These are phyloP conservation scores for Tolypocladium tropicale DNA, from an alignment of 2,329 filamentous ascomycete genomes.

Conservation along the genomic window DNA sequence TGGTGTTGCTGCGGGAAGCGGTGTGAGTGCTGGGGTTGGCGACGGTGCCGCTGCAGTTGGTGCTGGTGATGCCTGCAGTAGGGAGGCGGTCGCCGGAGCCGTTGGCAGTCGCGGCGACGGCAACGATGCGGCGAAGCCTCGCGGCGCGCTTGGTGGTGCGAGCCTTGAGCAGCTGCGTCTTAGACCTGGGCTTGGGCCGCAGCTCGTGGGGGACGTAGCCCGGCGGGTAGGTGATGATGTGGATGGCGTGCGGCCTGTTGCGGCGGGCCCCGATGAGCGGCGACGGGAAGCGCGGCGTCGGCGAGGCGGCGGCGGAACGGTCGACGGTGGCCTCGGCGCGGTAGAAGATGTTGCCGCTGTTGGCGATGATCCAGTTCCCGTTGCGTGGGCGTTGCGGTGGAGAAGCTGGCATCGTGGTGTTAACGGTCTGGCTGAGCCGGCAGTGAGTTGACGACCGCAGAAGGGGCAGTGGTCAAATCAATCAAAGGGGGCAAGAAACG, in stretches of 20 bases:
- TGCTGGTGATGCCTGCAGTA: not conserved
- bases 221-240: conserved; percentile 30
- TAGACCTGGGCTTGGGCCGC: conserved; percentile 12
- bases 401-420: conserved; percentile 3
- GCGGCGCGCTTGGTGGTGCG: not conserved
- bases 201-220: conserved; percentile 36
- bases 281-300: conserved; percentile 16
- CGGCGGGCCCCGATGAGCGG: conserved; percentile 29
- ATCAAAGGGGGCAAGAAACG: too few species aligned
- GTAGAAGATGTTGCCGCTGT: conserved; percentile 18
- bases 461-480: not conserved
- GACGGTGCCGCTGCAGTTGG: not conserved
- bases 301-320: not conserved
- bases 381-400: conserved; percentile 4
- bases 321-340: conserved; percentile 9
- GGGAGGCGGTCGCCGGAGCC: not conserved
- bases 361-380: conserved; percentile 12
- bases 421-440: not conserved
- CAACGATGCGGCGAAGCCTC: not conserved
- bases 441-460: not conserved
- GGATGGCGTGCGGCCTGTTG: conserved; percentile 29
- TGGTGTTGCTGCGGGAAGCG: not conserved
- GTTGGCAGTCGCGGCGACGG: not conserved
- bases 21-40: not conserved
- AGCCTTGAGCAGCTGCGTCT: not conserved